Base-by-base conservation (phyloP, 2,329 filamentous ascomycete species). In the Aulographum hederae region DNA sequence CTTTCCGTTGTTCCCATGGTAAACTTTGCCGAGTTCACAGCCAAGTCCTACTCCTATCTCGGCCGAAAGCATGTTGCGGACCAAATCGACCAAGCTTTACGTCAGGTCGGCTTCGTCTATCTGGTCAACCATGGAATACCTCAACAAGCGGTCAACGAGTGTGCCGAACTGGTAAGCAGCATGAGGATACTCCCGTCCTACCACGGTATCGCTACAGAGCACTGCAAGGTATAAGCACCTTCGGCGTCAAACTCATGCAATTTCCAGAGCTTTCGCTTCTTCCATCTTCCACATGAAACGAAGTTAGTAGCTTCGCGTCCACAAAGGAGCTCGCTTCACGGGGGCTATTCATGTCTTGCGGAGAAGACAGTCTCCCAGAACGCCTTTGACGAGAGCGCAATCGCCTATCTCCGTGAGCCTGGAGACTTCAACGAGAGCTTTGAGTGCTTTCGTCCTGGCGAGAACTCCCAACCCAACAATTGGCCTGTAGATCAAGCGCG, bases 281-380 rank as follows among this genome's bases (percentile, higher is more conserved):
- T 60, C 38, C 39, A 34, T 18, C 43, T 58, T 2, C 47, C 49
- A 0, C 34, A 42, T 3, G 39, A 44, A 8, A 44, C 45, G 2
- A 58, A 58, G 29, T 44, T 50, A 39, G 41, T 50, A 15, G 50
- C 52, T 2, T 53, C 54, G 1, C 55, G 58, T 36, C 54, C 55
- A 2, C 45, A 48, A 12, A 49, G 48, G 12, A 49, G 50, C 6
- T 37, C 43, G 2, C 51, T 54, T 32, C 53, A 58, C 39, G 43
- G 54, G 11, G 55, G 53, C 16, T 58, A 56, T 38, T 56, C 51
- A 0, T 42, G 45, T 4, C 46, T 48, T 0, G 53, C 52, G 1
- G 26, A 49, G 10, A 53, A 57, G 34, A 54, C 56, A 33, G 50
- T 56, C 0, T 37, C 34, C 5, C 48, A 52, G 32, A 37, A 48